Percentiles rank a stretch among this genome's conserved stretches.
These are phyloP conservation scores for Oldenlandia corymbosa DNA, from an alignment of 257 asterid species.

Conservation along the genomic window DNA sequence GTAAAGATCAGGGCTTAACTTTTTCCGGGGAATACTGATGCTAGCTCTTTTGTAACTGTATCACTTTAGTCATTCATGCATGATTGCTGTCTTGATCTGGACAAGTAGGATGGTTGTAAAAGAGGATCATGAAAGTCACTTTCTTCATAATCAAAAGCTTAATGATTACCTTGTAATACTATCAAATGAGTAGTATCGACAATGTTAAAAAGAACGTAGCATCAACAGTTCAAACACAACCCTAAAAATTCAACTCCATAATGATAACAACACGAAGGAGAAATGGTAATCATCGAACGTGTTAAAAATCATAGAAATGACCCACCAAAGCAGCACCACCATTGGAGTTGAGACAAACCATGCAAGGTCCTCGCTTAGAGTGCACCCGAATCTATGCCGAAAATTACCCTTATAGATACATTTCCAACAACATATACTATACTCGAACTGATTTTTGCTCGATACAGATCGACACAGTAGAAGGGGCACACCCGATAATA, in stretches of 20 bases:
- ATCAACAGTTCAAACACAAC: too few relatives aligned
- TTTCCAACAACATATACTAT: too few relatives aligned
- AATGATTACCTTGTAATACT: constrained; percentile 9
- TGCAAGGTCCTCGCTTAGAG: not conserved
- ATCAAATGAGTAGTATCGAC: too few relatives aligned
- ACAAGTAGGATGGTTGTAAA: not conserved
- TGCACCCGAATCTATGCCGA: not conserved
- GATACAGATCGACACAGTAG: too few relatives aligned
- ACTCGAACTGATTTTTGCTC: too few relatives aligned
- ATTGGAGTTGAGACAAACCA: not conserved
- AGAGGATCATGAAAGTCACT: not conserved
- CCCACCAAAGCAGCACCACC: not conserved
- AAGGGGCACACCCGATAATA: too few relatives aligned
- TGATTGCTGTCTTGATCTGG: constrained; percentile 2
- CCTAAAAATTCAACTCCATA: constrained; percentile 29
- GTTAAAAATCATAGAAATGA: constrained; percentile 5
- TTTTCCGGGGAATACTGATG: too few relatives aligned
- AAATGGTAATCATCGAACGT: constrained; percentile 10
- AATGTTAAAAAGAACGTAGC: too few relatives aligned
- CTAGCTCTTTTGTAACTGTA: too few relatives aligned
- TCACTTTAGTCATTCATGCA: not conserved
- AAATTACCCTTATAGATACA: constrained; percentile 7
- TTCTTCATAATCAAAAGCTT: constrained; percentile 14
- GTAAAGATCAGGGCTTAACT: too few relatives aligned
- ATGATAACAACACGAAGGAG: constrained; percentile 19